Evolutionary conservation across 805 yeast genomes (phyloP), one percentile per base, ranked within the genome.

Genomic region (Lachancea waltii): DNA sequence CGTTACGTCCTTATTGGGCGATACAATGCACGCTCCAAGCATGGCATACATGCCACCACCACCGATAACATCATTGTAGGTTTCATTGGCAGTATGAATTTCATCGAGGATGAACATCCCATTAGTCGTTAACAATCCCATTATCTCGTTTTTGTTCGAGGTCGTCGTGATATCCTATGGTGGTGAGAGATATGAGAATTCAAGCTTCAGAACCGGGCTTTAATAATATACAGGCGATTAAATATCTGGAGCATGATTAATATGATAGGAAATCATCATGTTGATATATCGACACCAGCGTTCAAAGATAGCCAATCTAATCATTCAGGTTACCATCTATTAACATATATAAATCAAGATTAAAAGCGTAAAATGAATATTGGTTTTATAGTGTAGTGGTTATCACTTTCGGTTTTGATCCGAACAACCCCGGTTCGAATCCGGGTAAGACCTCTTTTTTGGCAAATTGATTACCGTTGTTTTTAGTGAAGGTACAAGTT

Each of bases 41-140:
- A 79, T 73, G 2, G 87, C 87, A 56, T 73, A 89, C 1, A 90
- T 75, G 0, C 95, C 96, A 2, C 89, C 97, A 2, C 97, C 97
- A 0, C 97, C 97, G 33, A 85, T 67, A 6, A 89, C 68, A 54
- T 84, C 43, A 58, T 44, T 50, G 56, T 46, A 64, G 45, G 47
- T 68, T 39, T 41, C 63, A 35, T 45, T 62, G 46, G 37, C 58
- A 48, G 35, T 59, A 40, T 75, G 78, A 48, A 87, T 85, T 46
- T 85, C 95, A 58, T 89, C 97, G 13, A 89, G 72, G 51, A 90
- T 86, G 62, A 86, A 82, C 85, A 89, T 81, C 32, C 96, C 97
- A 66, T 84, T 66, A 1, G 94, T 72, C 15, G 81, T 69, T 51
- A 85, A 72, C 7, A 72, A 37, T 21, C 51, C 17, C 31, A 34